phyloP scores from a whole-genome alignment of 2,329 filamentous ascomycete genomes.

The Parascedosporium putredinis region DNA sequence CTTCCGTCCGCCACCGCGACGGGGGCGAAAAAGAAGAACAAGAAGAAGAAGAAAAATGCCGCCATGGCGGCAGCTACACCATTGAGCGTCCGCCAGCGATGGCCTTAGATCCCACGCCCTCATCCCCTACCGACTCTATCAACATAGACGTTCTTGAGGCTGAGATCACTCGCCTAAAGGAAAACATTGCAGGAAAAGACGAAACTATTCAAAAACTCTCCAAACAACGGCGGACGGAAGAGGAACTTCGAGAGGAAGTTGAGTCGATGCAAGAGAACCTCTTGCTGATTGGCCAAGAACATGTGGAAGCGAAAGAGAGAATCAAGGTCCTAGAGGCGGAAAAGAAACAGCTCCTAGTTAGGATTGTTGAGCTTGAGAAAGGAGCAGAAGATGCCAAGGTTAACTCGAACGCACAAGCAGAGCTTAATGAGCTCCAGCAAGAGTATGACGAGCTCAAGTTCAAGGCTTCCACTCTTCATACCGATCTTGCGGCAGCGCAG shows the following conservation, averaged over 20 bases:
- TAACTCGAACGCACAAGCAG: conserved; percentile 45
- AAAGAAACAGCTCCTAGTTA: conserved; percentile 61
- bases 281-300: conserved; percentile 67
- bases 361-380: conserved; percentile 39
- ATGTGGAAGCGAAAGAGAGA: conserved; percentile 72
- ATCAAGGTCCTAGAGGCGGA: conserved; percentile 61
- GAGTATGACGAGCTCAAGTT: conserved; percentile 60
- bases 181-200: conserved; percentile 54
- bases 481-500: conserved; percentile 76
- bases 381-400: conserved; percentile 27
- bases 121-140: conserved; percentile 5
- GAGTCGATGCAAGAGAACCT: conserved; percentile 74
- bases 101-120: conserved; percentile 9
- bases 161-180: conserved; percentile 39
- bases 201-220: conserved; percentile 61
- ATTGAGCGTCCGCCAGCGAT: conserved; percentile 17
- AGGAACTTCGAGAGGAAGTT: conserved; percentile 74
- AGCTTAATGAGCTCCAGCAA: conserved; percentile 44
- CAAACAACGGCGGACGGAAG: conserved; percentile 62
- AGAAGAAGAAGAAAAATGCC: conserved; percentile 77
- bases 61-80: conserved; percentile 31
- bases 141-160: conserved; percentile 31
- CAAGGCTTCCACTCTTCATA: conserved; percentile 61
- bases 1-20: conserved; percentile 14
- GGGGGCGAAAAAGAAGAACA: conserved; percentile 80